Evolutionary conservation across 148 eudicot genomes (phyloP), one percentile per base, ranked within the genome.

Genomic region (Dysphania ambrosioides): DNA sequence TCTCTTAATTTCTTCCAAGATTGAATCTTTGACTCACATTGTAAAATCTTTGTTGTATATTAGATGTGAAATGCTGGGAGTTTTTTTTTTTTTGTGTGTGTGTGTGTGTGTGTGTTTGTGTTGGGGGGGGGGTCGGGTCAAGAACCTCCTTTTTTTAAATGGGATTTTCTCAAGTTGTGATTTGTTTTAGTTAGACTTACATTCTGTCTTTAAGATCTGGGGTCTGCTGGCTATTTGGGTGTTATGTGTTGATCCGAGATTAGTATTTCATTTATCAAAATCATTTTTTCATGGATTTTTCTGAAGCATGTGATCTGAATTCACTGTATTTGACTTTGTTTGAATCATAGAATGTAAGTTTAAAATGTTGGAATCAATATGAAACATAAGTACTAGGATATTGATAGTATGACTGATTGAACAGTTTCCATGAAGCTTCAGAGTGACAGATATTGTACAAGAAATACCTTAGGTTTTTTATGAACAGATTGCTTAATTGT

Each of bases 201-300:
- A 72, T 58, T 40, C 1, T 58, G 9, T 58, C 0, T 38, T 19
- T 23, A 19, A 26, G 58, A n/a, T 75, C 35, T 47, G 49, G 24
- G 69, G 65, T 62, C 47, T 74, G 62, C 13, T 41, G 16, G 29
- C 31, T 60, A 44, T 15, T 21, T 73, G 27, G 69, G 29, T 34
- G n/a, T 74, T 27, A 65, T 47, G 21, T 65, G 31, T 26, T 41
- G 23, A 51, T 53, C 51, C 23, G 18, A 64, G 62, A 32, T 64
- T 51, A 11, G 61, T 24, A 63, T 64, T 74, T 47, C n/a, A 21
- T 8, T 66, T 26, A 53, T 64, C 44, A 47, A 75, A 75, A 75
- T 55, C 27, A 38, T 35, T 2, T 32, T 66, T 74, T 21, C 36
- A 15, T 59, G 53, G 16, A 47, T 2, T 10, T 60, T 11, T 42